Percentiles rank a stretch among this genome's conserved stretches.
These are phyloP conservation scores for Debaryomyces fabryi DNA, from an alignment of 1,139 yeast species.

Conservation along the genomic window DNA sequence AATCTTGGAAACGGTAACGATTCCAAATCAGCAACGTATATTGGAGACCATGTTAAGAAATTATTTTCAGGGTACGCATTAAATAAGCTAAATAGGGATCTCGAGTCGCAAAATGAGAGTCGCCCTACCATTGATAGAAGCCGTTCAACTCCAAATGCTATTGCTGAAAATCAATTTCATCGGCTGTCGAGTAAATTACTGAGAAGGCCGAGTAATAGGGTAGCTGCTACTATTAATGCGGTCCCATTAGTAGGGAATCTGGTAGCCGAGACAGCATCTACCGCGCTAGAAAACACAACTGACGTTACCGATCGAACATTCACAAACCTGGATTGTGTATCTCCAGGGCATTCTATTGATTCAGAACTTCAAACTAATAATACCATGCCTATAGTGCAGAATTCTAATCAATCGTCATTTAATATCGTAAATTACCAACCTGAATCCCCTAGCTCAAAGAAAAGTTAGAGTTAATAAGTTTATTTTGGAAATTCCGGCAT, in stretches of 20 bases:
- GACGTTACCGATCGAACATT: neutral
- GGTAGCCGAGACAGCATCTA: neutral
- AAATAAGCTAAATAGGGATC: neutral
- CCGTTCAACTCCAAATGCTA: neutral
- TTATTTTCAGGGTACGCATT: conserved; percentile 19
- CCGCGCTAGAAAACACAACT: neutral
- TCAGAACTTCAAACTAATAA: neutral
- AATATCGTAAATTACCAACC: conserved; percentile 6
- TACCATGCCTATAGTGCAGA: neutral
- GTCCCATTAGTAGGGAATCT: neutral
- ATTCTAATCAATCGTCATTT: conserved; percentile 4
- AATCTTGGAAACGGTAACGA: neutral
- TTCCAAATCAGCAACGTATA: conserved; percentile 14
- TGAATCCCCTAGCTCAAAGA: neutral
- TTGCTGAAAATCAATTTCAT: neutral
- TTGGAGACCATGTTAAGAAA: conserved; percentile 32
- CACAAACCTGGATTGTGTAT: neutral
- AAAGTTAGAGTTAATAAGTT: too few relatives aligned
- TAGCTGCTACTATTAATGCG: neutral
- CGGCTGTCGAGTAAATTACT: neutral
- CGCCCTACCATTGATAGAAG: neutral
- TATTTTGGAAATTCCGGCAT: too few relatives aligned
- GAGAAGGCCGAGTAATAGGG: neutral
- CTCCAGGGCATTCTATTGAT: neutral
- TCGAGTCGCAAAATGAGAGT: neutral